Evolutionary conservation across 2,329 filamentous ascomycete species (phyloP), one percentile per base, ranked within the genome.

Genomic region (Penicillium sp.): DNA sequence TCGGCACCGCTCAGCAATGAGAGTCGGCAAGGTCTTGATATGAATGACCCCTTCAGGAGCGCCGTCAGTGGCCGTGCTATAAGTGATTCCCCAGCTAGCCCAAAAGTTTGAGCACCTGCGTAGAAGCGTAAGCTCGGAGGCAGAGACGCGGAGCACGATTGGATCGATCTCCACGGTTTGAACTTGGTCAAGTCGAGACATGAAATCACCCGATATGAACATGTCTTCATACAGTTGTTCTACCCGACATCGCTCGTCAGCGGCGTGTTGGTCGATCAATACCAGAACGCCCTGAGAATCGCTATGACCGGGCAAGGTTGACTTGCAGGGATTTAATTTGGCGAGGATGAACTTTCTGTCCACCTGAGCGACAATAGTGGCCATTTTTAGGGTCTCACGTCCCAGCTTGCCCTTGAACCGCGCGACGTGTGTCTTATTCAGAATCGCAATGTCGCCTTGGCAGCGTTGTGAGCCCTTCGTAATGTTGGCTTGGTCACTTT

Each of bases 181-280:
- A 2, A 64, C 54, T 41, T 37, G 26, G 36, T 11, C 27, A 24
- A 9, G 36, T 9, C 40, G 42, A 36, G 41, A 39, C 3, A 26
- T 29, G 28, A 39, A 42, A 6, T 45, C 40, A 9, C 39, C 9
- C 12, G 50, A 35, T 11, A 49, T 61, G 48, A 52, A 82, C 29
- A 86, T 68, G 2, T 81, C 75, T 25, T 62, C 52, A 64, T 94
- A 82, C 1, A 98, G 74, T 0, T 67, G 64, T 63, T 98, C 93
- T 1, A 97, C 79, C 1, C 84, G 83, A 53, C 86, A 83, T 39
- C 93, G 80, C 71, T 98, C 93, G 64, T 96, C 91, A 3, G 90
- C 93, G 1, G 93, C 93, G 64, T 98, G 93, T 62, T 98, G 93
- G 61, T 98, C 93, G 5, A 96, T 77, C 35, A 96, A 74, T 0